Conservation (phyloP, 176 grass and related monocot species). For the Ampelocalamus luodianensis region DNA sequence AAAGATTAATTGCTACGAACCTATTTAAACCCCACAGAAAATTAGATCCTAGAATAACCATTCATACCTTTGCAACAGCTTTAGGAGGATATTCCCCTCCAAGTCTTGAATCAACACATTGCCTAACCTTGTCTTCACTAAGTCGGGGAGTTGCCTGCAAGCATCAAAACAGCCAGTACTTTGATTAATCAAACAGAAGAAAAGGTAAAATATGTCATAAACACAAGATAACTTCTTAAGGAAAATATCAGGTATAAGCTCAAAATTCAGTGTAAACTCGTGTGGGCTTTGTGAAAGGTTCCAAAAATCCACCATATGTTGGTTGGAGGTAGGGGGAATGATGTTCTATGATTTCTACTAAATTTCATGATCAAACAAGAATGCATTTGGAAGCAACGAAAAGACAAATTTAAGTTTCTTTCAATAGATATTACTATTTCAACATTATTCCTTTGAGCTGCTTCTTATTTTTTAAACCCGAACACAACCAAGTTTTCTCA, state of each 20-base stretch:
- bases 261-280: background rate
- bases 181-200: background rate
- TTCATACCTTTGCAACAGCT: constrained; percentile 58
- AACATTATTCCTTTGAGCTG: background rate
- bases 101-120: constrained; percentile 62
- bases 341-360: background rate
- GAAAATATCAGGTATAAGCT: background rate
- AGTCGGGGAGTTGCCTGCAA: constrained; percentile 58
- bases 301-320: background rate
- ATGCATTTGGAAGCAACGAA: background rate
- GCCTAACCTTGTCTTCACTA: constrained; percentile 63
- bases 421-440: background rate
- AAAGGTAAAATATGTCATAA: background rate
- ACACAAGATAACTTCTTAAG: background rate
- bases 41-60: background rate
- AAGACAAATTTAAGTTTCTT: background rate
- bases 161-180: constrained; percentile 2
- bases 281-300: background rate
- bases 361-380: background rate
- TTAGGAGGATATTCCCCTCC: constrained; percentile 60
- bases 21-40: background rate
- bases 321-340: background rate
- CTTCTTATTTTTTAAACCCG: background rate
- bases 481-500: background rate
- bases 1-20: background rate